Evolutionary conservation across 768 basidiomycete species (phyloP).

Genomic region (Multifurca ochricompacta): DNA sequence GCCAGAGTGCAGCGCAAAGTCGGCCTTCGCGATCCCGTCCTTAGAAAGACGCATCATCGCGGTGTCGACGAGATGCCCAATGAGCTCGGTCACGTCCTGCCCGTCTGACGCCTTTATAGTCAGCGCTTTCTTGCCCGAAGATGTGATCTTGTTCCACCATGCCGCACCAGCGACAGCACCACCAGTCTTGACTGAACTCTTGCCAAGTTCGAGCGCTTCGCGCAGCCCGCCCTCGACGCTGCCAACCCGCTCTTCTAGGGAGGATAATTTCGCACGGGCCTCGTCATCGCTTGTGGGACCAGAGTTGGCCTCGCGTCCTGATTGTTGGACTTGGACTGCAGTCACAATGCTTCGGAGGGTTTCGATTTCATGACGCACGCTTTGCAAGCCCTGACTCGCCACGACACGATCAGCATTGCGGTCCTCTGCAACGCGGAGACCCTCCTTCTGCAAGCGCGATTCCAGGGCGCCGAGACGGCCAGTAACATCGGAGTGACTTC

Average conservation of each 20-base stretch:
- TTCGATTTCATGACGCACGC: constrained; percentile 20
- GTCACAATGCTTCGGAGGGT: constrained; percentile 12
- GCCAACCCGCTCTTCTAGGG: constrained; percentile 56
- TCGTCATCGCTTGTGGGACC: constrained; percentile 41
- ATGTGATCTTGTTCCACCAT: constrained; percentile 65
- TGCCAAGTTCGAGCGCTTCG: constrained; percentile 65
- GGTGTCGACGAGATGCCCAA: constrained; percentile 68
- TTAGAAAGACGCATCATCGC: constrained; percentile 64
- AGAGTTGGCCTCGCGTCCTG: constrained; percentile 9
- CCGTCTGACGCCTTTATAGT: constrained; percentile 71
- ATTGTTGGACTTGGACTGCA: constrained; percentile 34
- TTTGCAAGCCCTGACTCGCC: constrained; percentile 26
- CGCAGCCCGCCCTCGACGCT: constrained; percentile 55
- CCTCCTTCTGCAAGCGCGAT: constrained; percentile 41
- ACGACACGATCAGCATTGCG: constrained; percentile 38
- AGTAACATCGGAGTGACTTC: constrained; percentile 43
- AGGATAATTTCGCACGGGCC: constrained; percentile 43
- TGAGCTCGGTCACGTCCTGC: constrained; percentile 60
- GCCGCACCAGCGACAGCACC: constrained; percentile 33
- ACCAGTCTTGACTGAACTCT: constrained; percentile 35
- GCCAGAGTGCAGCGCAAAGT: constrained; percentile 78
- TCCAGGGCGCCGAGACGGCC: constrained; percentile 53
- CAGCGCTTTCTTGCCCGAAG: constrained; percentile 32
- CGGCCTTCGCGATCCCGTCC: constrained; percentile 73
- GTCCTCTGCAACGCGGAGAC: constrained; percentile 40